Conservation (phyloP, 2,329 filamentous ascomycete genomes). For the Claviceps africana region DNA sequence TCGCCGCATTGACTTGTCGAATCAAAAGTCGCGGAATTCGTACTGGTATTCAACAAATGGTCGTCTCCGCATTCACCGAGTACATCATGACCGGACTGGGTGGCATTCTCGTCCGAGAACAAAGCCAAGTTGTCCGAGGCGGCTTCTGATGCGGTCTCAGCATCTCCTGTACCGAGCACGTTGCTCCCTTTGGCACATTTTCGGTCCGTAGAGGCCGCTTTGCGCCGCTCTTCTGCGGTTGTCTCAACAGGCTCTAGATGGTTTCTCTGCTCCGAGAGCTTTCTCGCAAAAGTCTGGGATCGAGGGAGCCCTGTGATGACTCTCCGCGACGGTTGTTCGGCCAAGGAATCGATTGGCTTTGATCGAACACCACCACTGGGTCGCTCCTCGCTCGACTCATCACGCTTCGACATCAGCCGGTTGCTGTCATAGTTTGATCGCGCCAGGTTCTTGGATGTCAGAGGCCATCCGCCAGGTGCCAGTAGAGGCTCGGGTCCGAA, state of each 20-base stretch:
- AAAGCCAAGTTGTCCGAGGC: conserved; percentile 26
- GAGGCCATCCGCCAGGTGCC: conserved; percentile 13
- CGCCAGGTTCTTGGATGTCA: conserved; percentile 17
- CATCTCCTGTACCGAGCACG: conserved; percentile 13
- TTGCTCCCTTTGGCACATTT: background rate
- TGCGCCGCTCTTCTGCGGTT: conserved; percentile 51
- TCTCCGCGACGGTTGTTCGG: conserved; percentile 26
- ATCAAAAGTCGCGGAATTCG: background rate
- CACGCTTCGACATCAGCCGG: conserved; percentile 6
- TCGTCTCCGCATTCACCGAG: background rate
- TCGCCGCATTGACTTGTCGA: conserved; percentile 6
- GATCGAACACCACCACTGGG: background rate
- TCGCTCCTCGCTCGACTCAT: background rate
- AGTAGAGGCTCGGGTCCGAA: conserved; percentile 16
- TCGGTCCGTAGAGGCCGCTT: conserved; percentile 56
- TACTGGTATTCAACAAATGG: background rate
- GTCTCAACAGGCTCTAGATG: conserved; percentile 54
- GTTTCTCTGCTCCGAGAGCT: conserved; percentile 66
- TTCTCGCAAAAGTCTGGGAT: conserved; percentile 65
- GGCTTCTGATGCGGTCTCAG: conserved; percentile 32
- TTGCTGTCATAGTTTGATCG: conserved; percentile 8
- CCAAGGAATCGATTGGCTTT: background rate
- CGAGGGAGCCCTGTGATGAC: conserved; percentile 71
- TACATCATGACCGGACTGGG: background rate
- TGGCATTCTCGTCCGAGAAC: background rate